phyloP scores from a whole-genome alignment of 1,284 basidiomycete species.

The Rhizopogon parksii region DNA sequence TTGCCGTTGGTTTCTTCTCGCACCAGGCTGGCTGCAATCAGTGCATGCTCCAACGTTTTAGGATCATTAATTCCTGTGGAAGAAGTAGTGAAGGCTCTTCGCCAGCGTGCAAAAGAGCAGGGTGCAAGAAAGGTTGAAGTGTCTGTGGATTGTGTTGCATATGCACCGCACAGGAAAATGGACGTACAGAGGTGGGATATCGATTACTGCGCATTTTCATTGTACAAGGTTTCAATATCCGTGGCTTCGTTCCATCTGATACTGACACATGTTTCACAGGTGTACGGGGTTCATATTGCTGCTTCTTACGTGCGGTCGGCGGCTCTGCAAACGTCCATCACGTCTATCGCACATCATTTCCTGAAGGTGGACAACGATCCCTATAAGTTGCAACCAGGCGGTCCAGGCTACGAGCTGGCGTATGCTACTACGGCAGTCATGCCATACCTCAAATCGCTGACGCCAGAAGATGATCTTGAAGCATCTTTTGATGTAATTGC shows the following conservation, averaged over 20 bases:
- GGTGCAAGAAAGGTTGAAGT: constrained; percentile 61
- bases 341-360: constrained; percentile 67
- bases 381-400: constrained; percentile 66
- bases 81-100: constrained; percentile 44
- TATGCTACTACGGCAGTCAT: constrained; percentile 55
- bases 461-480: constrained; percentile 38
- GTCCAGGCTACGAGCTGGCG: constrained; percentile 67
- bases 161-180: constrained; percentile 66
- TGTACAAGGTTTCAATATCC: constrained; percentile 58
- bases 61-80: constrained; percentile 62
- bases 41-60: constrained; percentile 71
- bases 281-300: constrained; percentile 71
- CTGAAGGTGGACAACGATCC: constrained; percentile 40
- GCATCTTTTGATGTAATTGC: constrained; percentile 42
- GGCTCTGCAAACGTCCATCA: constrained; percentile 42
- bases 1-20: constrained; percentile 53
- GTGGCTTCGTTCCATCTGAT: constrained; percentile 3
- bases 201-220: constrained; percentile 66
- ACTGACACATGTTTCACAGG: constrained; percentile 31
- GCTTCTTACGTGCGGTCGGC: constrained; percentile 52
- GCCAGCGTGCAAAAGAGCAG: constrained; percentile 42
- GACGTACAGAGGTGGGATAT: constrained; percentile 71
- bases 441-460: constrained; percentile 58
- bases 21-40: constrained; percentile 70
- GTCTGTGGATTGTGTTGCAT: constrained; percentile 72